phyloP scores from a whole-genome alignment of 164 flowering plant genomes.

The Magnolia sinica region DNA sequence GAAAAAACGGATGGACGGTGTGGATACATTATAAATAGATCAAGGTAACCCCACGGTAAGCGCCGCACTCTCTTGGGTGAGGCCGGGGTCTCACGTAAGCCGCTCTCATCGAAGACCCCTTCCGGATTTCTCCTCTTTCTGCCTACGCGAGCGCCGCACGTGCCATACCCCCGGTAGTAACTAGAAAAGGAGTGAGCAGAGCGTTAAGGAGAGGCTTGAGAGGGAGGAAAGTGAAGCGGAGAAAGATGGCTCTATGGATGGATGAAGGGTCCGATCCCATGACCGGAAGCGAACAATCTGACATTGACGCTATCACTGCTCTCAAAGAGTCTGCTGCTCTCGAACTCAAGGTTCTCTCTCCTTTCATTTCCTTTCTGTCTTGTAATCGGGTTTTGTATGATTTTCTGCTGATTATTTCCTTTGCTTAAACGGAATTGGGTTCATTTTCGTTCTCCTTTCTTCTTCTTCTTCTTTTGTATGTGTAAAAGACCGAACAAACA shows the following conservation, averaged over 20 bases:
- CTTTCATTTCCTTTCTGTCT: neutral
- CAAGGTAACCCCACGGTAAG: no score
- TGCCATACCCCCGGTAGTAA: no score
- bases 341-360: conserved; percentile 66
- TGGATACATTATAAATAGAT: no score
- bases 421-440: neutral
- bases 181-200: neutral
- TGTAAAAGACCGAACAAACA: no score
- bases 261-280: conserved; percentile 62
- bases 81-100: no score
- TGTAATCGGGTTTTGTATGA: neutral
- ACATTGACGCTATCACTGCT: conserved; percentile 78
- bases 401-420: neutral
- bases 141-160: no score
- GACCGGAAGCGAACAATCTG: conserved; percentile 66
- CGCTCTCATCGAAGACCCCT: no score
- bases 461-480: no score
- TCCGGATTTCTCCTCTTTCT: no score
- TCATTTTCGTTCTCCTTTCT: no score
- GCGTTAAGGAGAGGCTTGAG: neutral
- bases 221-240: neutral
- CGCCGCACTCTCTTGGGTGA: no score
- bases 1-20: no score
- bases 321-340: conserved; percentile 75
- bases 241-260: conserved; percentile 67